phyloP scores from a whole-genome alignment of 2,329 filamentous ascomycete genomes.

The Cytospora piceicola region DNA sequence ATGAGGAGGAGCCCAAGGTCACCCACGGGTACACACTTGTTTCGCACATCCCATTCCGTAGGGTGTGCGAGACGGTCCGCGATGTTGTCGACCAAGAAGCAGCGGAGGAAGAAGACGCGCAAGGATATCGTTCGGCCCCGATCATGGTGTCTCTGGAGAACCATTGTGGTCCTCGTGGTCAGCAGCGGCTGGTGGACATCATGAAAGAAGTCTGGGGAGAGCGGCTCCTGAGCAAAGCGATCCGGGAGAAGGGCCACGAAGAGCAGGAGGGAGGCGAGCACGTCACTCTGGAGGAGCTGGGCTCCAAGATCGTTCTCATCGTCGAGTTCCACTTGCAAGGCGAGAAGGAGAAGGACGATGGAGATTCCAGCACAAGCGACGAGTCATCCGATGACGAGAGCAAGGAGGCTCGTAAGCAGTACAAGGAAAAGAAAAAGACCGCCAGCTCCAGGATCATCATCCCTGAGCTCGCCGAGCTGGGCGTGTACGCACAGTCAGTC shows the following conservation, averaged over 20 bases:
- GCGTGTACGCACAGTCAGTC: conserved; percentile 71
- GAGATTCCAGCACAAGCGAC: conserved; percentile 37
- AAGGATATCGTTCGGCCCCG: conserved; percentile 53
- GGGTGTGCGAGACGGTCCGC: conserved; percentile 68
- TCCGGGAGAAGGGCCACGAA: conserved; percentile 59
- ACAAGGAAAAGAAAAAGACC: conserved; percentile 57
- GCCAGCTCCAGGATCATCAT: conserved; percentile 55
- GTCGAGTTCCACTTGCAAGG: conserved; percentile 67
- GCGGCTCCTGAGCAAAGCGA: conserved; percentile 59
- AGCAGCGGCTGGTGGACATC: conserved; percentile 64
- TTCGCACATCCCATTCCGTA: conserved; percentile 66
- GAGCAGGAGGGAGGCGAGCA: conserved; percentile 60
- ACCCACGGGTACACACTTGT: conserved; percentile 72
- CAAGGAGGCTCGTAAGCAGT: conserved; percentile 55
- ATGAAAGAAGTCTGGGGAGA: conserved; percentile 67
- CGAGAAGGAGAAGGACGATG: conserved; percentile 45
- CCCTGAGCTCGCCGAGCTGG: conserved; percentile 66
- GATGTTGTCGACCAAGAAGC: conserved; percentile 64
- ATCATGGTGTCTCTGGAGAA: conserved; percentile 70
- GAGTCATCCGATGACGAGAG: conserved; percentile 43
- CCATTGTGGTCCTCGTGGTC: conserved; percentile 63
- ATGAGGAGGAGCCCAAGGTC: conserved; percentile 68
- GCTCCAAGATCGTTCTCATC: conserved; percentile 67
- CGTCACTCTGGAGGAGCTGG: conserved; percentile 62
- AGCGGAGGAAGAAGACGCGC: conserved; percentile 44